phyloP scores from a whole-genome alignment of 345 rosid genomes.

The Limnanthes douglasii region DNA sequence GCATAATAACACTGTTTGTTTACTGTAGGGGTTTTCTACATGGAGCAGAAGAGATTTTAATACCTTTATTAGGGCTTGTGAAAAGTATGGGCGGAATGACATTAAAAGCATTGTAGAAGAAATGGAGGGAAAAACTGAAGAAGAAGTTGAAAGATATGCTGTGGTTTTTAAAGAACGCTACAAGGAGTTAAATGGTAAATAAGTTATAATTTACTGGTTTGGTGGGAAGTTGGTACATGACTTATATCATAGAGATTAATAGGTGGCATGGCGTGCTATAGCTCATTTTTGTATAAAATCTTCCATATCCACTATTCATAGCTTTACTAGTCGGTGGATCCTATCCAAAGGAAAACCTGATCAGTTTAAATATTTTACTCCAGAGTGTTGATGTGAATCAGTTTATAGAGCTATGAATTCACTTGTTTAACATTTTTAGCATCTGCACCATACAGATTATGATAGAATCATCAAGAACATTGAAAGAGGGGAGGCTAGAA shows the following conservation, averaged over 20 bases:
- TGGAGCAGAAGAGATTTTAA: conserved; percentile 99
- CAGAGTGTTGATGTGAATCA: too few relatives aligned
- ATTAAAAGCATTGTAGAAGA: conserved; percentile 77
- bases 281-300: too few relatives aligned
- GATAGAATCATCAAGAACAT: conserved; percentile 97
- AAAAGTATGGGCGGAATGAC: conserved; percentile 96
- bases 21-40: conserved; percentile 80
- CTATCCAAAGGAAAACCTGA: too few relatives aligned
- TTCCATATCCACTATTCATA: too few relatives aligned
- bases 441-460: conserved; percentile 31
- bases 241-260: too few relatives aligned
- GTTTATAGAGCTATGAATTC: too few relatives aligned
- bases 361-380: too few relatives aligned
- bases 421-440: too few relatives aligned
- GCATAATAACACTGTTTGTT: conserved; percentile 5
- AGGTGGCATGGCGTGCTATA: too few relatives aligned
- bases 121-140: conserved; percentile 94
- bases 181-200: conserved; percentile 74
- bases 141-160: conserved; percentile 94
- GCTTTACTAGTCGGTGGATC: too few relatives aligned
- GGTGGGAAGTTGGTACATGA: too few relatives aligned
- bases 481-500: conserved; percentile 95
- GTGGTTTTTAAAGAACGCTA: conserved; percentile 78
- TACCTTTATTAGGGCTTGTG: conserved; percentile 86
- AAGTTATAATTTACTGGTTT: too few relatives aligned